Evolutionary conservation across 2,329 filamentous ascomycete species (phyloP).

Genomic region (Penicillium rolfsii): DNA sequence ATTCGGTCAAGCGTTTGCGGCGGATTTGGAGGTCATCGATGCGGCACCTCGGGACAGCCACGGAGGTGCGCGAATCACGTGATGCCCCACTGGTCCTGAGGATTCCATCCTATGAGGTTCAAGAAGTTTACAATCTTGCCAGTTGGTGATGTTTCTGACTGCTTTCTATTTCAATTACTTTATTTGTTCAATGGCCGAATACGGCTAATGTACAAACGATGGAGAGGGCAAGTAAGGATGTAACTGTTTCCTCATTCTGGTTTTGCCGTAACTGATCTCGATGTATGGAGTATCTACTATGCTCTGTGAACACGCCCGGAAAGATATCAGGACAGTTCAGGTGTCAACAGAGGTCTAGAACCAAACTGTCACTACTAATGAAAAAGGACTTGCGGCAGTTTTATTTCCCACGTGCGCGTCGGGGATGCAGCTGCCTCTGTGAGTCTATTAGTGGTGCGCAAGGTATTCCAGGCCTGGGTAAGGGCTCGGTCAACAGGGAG

Average conservation of each 20-base stretch:
- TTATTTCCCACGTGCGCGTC: neutral
- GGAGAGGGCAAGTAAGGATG: neutral
- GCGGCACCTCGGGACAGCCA: constrained; percentile 21
- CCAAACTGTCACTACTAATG: neutral
- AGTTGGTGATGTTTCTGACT: neutral
- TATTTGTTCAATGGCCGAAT: too few relatives aligned
- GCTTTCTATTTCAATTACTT: too few relatives aligned
- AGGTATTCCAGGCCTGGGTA: neutral
- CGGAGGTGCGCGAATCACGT: constrained; percentile 20
- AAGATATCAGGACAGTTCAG: neutral
- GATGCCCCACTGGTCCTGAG: neutral
- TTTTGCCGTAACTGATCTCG: neutral
- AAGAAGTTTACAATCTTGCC: neutral
- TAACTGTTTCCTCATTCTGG: neutral
- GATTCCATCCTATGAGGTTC: neutral
- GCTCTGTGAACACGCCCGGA: neutral
- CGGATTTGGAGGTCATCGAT: constrained; percentile 13
- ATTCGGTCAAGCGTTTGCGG: constrained; percentile 19
- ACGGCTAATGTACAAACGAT: neutral
- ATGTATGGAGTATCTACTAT: neutral
- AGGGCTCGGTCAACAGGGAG: neutral
- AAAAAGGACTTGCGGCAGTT: neutral
- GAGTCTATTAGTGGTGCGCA: neutral
- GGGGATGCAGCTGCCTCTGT: neutral
- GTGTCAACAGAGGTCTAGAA: neutral